Evolutionary conservation across 1,284 basidiomycete species (phyloP).

Genomic region (Cystobasidiaceae sp.): DNA sequence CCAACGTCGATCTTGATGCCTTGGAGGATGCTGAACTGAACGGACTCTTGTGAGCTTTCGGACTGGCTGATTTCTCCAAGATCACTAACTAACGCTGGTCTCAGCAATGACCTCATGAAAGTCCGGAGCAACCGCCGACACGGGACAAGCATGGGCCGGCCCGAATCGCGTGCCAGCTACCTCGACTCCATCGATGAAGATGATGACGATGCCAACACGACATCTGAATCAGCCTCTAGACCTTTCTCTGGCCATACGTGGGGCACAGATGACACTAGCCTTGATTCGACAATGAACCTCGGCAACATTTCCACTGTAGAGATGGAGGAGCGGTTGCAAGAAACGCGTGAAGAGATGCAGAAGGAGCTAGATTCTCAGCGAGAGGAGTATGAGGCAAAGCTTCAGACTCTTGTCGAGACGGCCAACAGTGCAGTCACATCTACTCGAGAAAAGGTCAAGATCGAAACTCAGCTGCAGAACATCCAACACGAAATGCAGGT

Average conservation of each 20-base stretch:
- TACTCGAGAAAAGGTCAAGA: constrained; percentile 80
- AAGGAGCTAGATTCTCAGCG: constrained; percentile 32
- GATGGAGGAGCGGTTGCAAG: constrained; percentile 23
- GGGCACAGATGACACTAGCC: constrained; percentile 74
- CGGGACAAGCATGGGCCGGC: constrained; percentile 50
- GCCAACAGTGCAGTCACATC: constrained; percentile 71
- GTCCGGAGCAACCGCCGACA: constrained; percentile 60
- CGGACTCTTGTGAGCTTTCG: constrained; percentile 53
- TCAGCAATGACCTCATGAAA: constrained; percentile 73
- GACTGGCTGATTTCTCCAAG: background rate
- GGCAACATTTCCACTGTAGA: constrained; percentile 22
- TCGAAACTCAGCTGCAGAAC: constrained; percentile 76
- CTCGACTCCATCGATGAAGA: constrained; percentile 42
- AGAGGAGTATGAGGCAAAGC: constrained; percentile 56
- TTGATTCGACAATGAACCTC: constrained; percentile 57
- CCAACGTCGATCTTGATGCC: constrained; percentile 80
- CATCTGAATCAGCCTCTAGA: constrained; percentile 45
- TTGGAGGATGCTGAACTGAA: constrained; percentile 89
- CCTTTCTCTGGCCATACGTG: constrained; percentile 63
- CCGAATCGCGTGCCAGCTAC: constrained; percentile 66
- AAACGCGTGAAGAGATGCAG: constrained; percentile 34
- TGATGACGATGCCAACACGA: constrained; percentile 35
- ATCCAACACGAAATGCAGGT: constrained; percentile 74
- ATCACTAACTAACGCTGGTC: background rate
- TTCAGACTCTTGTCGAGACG: constrained; percentile 64